Conservation (phyloP, 2,329 filamentous ascomycete genomes). For the Stachybotrys elegans region DNA sequence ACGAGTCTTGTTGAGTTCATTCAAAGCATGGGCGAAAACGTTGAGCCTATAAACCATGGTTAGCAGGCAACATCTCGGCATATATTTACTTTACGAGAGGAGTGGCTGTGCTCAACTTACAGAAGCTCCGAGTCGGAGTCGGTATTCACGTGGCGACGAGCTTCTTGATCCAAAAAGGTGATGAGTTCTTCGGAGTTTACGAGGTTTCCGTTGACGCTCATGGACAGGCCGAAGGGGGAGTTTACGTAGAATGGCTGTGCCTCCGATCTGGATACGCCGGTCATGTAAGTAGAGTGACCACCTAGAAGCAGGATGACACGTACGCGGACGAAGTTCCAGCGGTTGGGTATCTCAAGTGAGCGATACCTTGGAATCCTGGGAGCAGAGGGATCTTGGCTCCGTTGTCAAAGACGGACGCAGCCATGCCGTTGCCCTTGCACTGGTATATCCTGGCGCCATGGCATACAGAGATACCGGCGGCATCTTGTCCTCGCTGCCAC, state of each 20-base stretch:
- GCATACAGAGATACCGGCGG: slow-evolving; percentile 76
- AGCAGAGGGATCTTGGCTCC: no score
- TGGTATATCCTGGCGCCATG: slow-evolving; percentile 78
- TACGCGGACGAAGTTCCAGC: slow-evolving; percentile 65
- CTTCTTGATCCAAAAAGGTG: slow-evolving; percentile 68
- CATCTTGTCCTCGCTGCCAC: slow-evolving; percentile 74
- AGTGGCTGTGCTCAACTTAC: slow-evolving; percentile 6
- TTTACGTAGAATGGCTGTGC: slow-evolving; percentile 94
- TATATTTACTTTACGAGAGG: no score
- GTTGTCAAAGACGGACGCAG: slow-evolving; percentile 65
- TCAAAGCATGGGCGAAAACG: slow-evolving; percentile 77
- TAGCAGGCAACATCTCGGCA: slow-evolving; percentile 1
- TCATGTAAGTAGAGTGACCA: slow-evolving; percentile 25
- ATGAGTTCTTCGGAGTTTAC: slow-evolving; percentile 70
- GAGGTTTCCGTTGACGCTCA: slow-evolving; percentile 75
- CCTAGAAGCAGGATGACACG: slow-evolving; percentile 6
- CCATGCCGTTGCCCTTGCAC: slow-evolving; percentile 88
- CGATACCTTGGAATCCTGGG: slow-evolving; percentile 52
- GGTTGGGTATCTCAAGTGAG: slow-evolving; percentile 84
- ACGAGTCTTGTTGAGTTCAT: slow-evolving; percentile 74
- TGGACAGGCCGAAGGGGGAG: slow-evolving; percentile 38
- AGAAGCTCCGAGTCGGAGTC: slow-evolving; percentile 68
- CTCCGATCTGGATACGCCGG: slow-evolving; percentile 56
- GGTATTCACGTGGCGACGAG: slow-evolving; percentile 83
- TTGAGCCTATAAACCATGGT: slow-evolving; percentile 51